A percentile compares a stretch with the other conserved stretches of the same genome.
Evolutionary conservation across 2,329 filamentous ascomycete species (phyloP).

Genomic region (Parasarocladium wereldwijsianum): DNA sequence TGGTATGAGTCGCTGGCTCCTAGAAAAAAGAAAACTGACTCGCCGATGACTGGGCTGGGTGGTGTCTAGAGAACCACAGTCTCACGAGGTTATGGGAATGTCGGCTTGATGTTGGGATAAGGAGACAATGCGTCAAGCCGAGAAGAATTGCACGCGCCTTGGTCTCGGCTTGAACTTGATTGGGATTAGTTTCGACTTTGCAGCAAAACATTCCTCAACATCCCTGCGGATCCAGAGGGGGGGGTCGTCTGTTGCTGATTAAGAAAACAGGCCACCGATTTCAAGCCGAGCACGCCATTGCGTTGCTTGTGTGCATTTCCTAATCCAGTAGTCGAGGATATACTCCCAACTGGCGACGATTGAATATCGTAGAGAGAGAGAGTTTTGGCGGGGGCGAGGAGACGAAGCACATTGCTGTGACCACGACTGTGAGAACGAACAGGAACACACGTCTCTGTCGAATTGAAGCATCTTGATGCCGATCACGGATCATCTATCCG

Average conservation of each 20-base stretch:
- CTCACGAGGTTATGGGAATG: neutral
- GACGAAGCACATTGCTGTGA: no score
- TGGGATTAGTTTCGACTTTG: no score
- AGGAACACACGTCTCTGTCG: no score
- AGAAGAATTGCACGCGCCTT: neutral
- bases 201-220: no score
- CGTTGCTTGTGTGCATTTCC: neutral
- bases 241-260: neutral
- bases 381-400: no score
- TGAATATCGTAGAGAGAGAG: no score
- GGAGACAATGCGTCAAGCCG: neutral
- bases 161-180: neutral
- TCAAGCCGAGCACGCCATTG: neutral
- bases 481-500: no score
- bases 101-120: neutral
- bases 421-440: no score
- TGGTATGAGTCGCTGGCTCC: neutral
- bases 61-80: neutral
- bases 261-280: neutral
- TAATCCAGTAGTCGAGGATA: neutral
- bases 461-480: no score
- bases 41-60: neutral
- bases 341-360: no score
- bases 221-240: neutral
- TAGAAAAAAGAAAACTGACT: neutral